These are phyloP conservation scores for Puccinia polysora DNA, from an alignment of 1,284 basidiomycete species.

Conservation along the genomic window DNA sequence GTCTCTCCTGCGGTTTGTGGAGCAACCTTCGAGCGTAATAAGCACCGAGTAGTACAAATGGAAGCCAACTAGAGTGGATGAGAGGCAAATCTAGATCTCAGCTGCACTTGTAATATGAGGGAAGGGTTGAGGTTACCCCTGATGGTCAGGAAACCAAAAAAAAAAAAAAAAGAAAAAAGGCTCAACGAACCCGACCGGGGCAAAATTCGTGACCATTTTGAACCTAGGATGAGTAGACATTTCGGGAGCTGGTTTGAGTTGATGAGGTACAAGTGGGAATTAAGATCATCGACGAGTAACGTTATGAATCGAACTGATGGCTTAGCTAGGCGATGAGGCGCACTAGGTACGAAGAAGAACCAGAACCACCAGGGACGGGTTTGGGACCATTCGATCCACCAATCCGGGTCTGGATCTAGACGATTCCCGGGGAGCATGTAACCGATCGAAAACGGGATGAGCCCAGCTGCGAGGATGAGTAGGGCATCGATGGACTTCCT, in stretches of 20 bases:
- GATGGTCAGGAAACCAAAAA: neutral
- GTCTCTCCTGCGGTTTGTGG: conserved; percentile 13
- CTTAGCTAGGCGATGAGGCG: too few species aligned
- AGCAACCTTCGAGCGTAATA: conserved; percentile 22
- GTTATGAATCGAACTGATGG: too few species aligned
- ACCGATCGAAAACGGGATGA: conserved; percentile 14
- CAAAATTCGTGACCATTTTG: conserved; percentile 29
- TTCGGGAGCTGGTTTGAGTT: conserved; percentile 5
- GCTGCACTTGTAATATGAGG: too few species aligned
- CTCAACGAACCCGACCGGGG: conserved; percentile 26
- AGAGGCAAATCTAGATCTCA: neutral
- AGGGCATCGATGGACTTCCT: conserved; percentile 2
- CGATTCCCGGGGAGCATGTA: conserved; percentile 32
- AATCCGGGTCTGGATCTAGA: conserved; percentile 26
- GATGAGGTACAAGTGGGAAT: neutral
- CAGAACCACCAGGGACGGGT: conserved; percentile 37
- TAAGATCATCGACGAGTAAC: too few species aligned
- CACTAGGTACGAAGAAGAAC: conserved; percentile 27
- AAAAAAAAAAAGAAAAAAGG: neutral
- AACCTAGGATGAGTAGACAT: conserved; percentile 25
- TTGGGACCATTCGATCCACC: conserved; percentile 28
- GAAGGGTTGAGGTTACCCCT: too few species aligned
- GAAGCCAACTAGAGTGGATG: neutral
- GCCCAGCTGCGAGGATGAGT: neutral
- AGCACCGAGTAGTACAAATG: conserved; percentile 27